phyloP scores from a whole-genome alignment of 352 stramenopile genomes.

The Aphanomyces invadans region DNA sequence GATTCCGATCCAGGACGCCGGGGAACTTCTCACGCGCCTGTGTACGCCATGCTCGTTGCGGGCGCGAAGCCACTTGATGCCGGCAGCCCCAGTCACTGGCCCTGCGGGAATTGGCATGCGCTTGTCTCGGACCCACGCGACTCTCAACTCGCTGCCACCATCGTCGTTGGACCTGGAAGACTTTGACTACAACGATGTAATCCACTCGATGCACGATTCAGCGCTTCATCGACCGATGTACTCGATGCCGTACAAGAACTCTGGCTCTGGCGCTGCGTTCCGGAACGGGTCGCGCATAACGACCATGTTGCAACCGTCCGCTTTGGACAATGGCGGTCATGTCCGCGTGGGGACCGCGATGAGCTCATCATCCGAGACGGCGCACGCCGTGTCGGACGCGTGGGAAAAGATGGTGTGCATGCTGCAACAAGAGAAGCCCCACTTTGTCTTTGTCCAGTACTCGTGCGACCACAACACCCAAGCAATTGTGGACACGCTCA shows the following conservation, averaged over 20 bases:
- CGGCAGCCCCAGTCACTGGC: neutral
- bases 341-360: constrained; percentile 67
- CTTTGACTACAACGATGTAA: constrained; percentile 18
- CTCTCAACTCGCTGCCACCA: neutral
- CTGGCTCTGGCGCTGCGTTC: too few species aligned
- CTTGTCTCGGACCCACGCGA: constrained; percentile 1
- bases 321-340: too few species aligned
- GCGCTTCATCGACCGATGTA: neutral
- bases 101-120: neutral
- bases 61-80: constrained; percentile 41
- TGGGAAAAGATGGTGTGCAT: constrained; percentile 50
- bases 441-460: constrained; percentile 79
- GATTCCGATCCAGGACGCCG: constrained; percentile 43
- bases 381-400: constrained; percentile 40
- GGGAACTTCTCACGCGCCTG: constrained; percentile 59
- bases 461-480: constrained; percentile 50
- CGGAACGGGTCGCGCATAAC: too few species aligned
- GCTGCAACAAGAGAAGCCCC: constrained; percentile 50
- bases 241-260: neutral
- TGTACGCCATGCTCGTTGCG: constrained; percentile 76
- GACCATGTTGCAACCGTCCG: too few species aligned
- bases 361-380: constrained; percentile 52
- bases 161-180: neutral
- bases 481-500: constrained; percentile 49
- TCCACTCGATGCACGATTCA: constrained; percentile 9